Evolutionary conservation across 768 basidiomycete species (phyloP).

Genomic region (Collybia mongolica): DNA sequence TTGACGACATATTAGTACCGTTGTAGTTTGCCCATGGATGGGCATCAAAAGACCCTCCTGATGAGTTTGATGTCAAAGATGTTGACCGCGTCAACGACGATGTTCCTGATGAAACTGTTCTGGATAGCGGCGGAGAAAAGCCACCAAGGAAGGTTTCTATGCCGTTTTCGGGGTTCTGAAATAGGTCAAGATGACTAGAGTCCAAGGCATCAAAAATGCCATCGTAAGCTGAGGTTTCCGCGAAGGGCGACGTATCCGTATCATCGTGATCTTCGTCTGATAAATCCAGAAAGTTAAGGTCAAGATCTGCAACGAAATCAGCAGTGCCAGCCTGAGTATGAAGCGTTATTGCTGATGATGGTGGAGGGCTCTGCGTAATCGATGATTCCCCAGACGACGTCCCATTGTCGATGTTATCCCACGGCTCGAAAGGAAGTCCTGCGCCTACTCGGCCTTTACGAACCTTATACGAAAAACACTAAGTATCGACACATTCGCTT

Average conservation of each 20-base stretch:
- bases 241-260: background rate
- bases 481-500: background rate
- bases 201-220: conserved; percentile 1
- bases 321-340: conserved; percentile 11
- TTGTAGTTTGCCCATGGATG: conserved; percentile 14
- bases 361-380: background rate
- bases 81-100: conserved; percentile 42
- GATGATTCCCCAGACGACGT: too few relatives aligned
- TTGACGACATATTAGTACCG: conserved; percentile 16
- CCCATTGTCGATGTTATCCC: conserved; percentile 36
- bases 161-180: conserved; percentile 5
- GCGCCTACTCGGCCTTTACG: conserved; percentile 54
- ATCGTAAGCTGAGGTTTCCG: background rate
- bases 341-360: background rate
- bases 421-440: conserved; percentile 51
- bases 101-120: conserved; percentile 25
- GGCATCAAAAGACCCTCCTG: conserved; percentile 25
- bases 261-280: conserved; percentile 17
- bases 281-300: conserved; percentile 17
- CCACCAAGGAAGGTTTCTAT: conserved; percentile 15
- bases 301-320: conserved; percentile 16
- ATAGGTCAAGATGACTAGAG: conserved; percentile 8
- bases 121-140: conserved; percentile 28
- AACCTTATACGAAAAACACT: conserved; percentile 29
- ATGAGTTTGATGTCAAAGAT: conserved; percentile 34